Evolutionary conservation across 768 basidiomycete species (phyloP).

Genomic region (Russula lepida): DNA sequence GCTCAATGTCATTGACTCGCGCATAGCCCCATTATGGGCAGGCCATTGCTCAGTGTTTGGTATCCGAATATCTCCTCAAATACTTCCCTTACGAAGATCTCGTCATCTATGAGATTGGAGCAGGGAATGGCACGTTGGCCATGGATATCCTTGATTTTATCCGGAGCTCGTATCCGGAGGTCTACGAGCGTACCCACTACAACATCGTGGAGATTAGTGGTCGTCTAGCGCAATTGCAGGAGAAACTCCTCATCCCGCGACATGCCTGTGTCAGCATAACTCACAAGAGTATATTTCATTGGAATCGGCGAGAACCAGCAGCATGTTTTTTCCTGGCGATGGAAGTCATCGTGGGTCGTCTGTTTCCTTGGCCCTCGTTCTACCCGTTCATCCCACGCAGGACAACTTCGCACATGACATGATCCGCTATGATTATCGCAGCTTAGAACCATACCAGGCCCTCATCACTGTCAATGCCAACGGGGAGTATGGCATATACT

Average conservation of each 20-base stretch:
- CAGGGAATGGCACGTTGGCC: slow-evolving; percentile 94
- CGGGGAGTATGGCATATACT: slow-evolving; percentile 80
- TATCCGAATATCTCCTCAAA: slow-evolving; percentile 87
- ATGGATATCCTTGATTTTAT: slow-evolving; percentile 80
- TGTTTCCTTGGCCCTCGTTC: neutral
- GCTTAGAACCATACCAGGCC: slow-evolving; percentile 77
- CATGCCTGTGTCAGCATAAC: slow-evolving; percentile 64
- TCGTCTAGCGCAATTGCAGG: slow-evolving; percentile 66
- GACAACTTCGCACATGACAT: slow-evolving; percentile 98
- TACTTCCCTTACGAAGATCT: slow-evolving; percentile 96
- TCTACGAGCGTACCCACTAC: slow-evolving; percentile 89
- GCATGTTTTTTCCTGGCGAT: slow-evolving; percentile 91
- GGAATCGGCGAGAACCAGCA: slow-evolving; percentile 63
- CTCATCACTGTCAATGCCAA: slow-evolving; percentile 66
- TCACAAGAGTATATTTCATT: slow-evolving; percentile 80
- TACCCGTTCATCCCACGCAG: slow-evolving; percentile 29
- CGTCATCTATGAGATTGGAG: slow-evolving; percentile 94
- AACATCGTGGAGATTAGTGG: slow-evolving; percentile 91
- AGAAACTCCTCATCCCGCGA: slow-evolving; percentile 46
- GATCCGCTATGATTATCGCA: slow-evolving; percentile 78
- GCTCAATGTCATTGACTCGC: slow-evolving; percentile 5
- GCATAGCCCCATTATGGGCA: slow-evolving; percentile 88
- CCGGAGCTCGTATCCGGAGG: slow-evolving; percentile 70
- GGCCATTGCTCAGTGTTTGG: slow-evolving; percentile 81
- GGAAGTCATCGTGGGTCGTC: slow-evolving; percentile 79